A percentile compares a stretch with the other conserved stretches of the same genome.
Conservation (phyloP, 768 basidiomycete species). For the Brasilioporus rufonigricans region DNA sequence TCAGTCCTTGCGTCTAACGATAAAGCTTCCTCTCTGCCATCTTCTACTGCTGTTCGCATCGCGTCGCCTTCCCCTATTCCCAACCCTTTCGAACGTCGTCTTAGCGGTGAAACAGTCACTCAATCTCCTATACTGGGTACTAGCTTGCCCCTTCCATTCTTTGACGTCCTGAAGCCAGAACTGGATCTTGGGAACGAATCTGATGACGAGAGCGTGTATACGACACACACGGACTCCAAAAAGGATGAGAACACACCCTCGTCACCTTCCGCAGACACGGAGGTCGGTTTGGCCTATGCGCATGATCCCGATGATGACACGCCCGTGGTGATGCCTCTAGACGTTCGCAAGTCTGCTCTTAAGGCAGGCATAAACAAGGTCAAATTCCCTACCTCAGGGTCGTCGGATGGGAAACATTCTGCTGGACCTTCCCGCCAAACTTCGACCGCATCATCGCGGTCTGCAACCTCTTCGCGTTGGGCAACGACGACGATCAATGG, state of each 20-base stretch:
- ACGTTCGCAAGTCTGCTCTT: constrained; percentile 21
- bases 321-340: constrained; percentile 30
- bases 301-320: constrained; percentile 33
- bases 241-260: constrained; percentile 13
- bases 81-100: constrained; percentile 87
- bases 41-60: constrained; percentile 26
- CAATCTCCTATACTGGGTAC: constrained; percentile 21
- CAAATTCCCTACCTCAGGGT: constrained; percentile 34
- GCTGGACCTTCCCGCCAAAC: constrained; percentile 26
- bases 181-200: constrained; percentile 25
- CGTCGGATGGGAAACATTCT: constrained; percentile 14
- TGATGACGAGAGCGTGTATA: constrained; percentile 36
- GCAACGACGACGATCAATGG: constrained; percentile 5
- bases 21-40: constrained; percentile 16
- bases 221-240: constrained; percentile 28
- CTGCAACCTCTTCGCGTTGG: constrained; percentile 17
- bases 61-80: constrained; percentile 56
- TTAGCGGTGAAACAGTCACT: constrained; percentile 64
- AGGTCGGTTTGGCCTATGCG: constrained; percentile 39
- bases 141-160: constrained; percentile 48
- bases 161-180: constrained; percentile 49
- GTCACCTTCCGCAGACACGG: constrained; percentile 32
- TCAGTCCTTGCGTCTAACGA: constrained; percentile 8
- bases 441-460: constrained; percentile 25
- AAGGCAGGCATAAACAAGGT: constrained; percentile 23